phyloP scores from a whole-genome alignment of 2,329 filamentous ascomycete genomes.

The Alternaria alternata region DNA sequence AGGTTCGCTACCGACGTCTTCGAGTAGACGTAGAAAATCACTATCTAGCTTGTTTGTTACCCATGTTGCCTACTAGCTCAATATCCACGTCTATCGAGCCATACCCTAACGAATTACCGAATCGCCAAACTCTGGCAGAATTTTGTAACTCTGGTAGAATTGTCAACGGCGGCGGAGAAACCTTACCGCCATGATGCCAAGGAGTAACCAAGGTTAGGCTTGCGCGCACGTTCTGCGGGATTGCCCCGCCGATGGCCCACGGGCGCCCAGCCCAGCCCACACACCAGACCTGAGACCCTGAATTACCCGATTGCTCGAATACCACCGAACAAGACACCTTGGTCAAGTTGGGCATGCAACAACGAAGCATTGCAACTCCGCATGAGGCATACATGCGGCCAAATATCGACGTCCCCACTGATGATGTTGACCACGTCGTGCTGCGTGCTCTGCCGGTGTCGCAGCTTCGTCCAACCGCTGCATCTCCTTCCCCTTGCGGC shows the following conservation, averaged over 20 bases:
- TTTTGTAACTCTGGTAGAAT: neutral
- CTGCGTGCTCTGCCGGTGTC: neutral
- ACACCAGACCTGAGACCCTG: neutral
- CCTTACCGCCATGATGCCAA: neutral
- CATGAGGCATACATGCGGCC: neutral
- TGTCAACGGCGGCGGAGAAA: neutral
- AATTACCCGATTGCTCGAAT: neutral
- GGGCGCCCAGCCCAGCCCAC: neutral
- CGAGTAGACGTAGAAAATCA: neutral
- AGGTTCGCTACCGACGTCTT: slow-evolving; percentile 32
- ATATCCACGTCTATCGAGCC: neutral
- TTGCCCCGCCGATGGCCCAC: neutral
- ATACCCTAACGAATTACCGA: neutral
- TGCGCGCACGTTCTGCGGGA: neutral
- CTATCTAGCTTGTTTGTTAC: neutral
- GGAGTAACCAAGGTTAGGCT: neutral
- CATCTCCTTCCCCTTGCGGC: neutral
- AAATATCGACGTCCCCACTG: neutral
- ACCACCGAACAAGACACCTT: neutral
- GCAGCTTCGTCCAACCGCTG: neutral
- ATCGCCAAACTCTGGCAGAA: neutral
- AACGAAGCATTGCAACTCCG: neutral
- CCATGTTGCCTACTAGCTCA: neutral
- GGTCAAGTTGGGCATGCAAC: neutral
- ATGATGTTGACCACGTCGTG: neutral